Evolutionary conservation across 352 stramenopile genomes (phyloP).

Genomic region (Globisporangium emineosum): DNA sequence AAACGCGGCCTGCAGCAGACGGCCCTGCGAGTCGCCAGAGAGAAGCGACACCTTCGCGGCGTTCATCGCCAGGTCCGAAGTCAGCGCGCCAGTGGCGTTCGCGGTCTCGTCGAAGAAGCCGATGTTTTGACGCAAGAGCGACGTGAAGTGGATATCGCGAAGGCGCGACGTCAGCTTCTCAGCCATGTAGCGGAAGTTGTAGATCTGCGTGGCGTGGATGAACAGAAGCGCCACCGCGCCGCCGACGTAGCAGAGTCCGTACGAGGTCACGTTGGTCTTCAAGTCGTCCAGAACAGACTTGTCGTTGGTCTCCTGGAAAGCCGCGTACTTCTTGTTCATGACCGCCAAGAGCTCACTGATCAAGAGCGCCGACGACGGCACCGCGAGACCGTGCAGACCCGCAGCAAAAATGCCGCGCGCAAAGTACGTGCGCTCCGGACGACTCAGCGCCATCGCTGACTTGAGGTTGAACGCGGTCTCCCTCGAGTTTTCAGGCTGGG

Average conservation of each 20-base stretch:
- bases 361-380: conserved; percentile 27
- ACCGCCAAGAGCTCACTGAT: conserved; percentile 19
- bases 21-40: conserved; percentile 40
- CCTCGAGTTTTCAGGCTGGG: conserved; percentile 10
- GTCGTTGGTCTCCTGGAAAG: conserved; percentile 24
- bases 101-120: conserved; percentile 66
- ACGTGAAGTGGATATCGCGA: conserved; percentile 44
- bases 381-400: conserved; percentile 29
- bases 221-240: conserved; percentile 29
- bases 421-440: conserved; percentile 37
- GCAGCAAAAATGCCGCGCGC: conserved; percentile 27
- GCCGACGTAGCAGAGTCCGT: conserved; percentile 33
- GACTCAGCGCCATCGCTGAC: conserved; percentile 19
- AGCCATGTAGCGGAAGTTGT: conserved; percentile 40
- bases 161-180: conserved; percentile 48
- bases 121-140: conserved; percentile 45
- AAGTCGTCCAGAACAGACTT: conserved; percentile 20
- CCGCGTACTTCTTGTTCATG: conserved; percentile 30
- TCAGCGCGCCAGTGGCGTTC: conserved; percentile 46
- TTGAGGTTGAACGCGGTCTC: not conserved
- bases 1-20: conserved; percentile 43
- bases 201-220: conserved; percentile 25
- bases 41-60: conserved; percentile 36
- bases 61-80: conserved; percentile 52
- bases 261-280: conserved; percentile 20